A percentile compares a stretch with the other conserved stretches of the same genome.
phyloP scores from a whole-genome alignment of 257 asterid species.

The Scutellaria barbata region DNA sequence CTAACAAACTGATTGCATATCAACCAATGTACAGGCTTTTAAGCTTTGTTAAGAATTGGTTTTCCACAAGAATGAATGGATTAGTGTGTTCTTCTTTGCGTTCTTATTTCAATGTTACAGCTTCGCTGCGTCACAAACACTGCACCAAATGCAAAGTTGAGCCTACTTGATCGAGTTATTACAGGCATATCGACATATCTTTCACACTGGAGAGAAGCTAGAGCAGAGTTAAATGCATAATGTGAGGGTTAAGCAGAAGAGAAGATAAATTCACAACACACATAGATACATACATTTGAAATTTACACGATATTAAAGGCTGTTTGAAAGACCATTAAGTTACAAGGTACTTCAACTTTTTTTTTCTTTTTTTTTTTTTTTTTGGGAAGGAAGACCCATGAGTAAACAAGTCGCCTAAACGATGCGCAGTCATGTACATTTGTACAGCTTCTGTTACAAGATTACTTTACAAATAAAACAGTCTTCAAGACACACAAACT shows the following conservation, averaged over 20 bases:
- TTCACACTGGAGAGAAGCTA: too few relatives aligned
- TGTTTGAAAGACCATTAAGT: not conserved
- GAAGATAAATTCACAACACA: not conserved
- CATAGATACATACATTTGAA: not conserved
- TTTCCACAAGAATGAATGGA: too few relatives aligned
- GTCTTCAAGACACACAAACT: conserved; percentile 4
- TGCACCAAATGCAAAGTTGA: too few relatives aligned
- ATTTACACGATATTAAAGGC: not conserved
- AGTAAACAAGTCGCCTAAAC: too few relatives aligned
- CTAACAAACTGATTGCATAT: too few relatives aligned
- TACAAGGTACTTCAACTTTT: conserved; percentile 12
- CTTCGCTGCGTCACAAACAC: too few relatives aligned
- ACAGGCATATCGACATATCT: too few relatives aligned
- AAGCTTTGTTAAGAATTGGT: too few relatives aligned
- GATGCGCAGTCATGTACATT: not conserved
- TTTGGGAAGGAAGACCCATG: not conserved
- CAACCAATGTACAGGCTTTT: too few relatives aligned
- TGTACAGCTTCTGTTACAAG: not conserved
- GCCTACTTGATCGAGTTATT: too few relatives aligned
- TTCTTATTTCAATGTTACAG: too few relatives aligned
- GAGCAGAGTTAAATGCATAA: not conserved
- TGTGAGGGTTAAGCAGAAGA: not conserved
- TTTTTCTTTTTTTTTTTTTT: not conserved
- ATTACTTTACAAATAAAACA: conserved; percentile 30
- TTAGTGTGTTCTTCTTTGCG: too few relatives aligned